Evolutionary conservation across 2,329 filamentous ascomycete genomes (phyloP).

Genomic region (Fusarium papillatum): DNA sequence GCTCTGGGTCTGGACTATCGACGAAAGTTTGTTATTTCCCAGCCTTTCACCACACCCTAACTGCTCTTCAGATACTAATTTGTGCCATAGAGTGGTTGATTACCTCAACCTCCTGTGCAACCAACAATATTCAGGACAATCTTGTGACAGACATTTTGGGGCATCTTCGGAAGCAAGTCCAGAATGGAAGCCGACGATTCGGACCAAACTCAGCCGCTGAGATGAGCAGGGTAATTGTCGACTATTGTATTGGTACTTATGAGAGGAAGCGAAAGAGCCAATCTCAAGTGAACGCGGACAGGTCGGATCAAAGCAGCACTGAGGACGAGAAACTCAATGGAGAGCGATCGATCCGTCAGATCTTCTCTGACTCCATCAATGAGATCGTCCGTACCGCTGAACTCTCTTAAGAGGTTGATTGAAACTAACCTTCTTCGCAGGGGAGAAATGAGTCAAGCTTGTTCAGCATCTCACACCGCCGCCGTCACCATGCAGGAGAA

Average conservation of each 20-base stretch:
- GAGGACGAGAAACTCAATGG: no score
- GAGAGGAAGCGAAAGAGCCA: conserved; percentile 9
- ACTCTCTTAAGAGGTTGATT: fast-evolving
- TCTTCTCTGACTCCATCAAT: not conserved
- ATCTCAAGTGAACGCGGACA: no score
- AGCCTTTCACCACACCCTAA: no score
- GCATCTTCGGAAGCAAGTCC: not conserved
- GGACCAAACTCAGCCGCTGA: conserved; percentile 5
- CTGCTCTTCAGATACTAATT: not conserved
- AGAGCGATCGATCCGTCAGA: not conserved
- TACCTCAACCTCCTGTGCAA: not conserved
- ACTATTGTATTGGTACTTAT: conserved; percentile 27
- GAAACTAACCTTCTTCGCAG: not conserved
- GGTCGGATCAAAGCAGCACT: no score
- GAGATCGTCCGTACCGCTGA: not conserved
- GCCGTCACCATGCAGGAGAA: no score
- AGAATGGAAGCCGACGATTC: not conserved
- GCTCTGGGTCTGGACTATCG: conserved; percentile 35
- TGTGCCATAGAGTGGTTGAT: conserved; percentile 8
- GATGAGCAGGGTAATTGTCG: conserved; percentile 27
- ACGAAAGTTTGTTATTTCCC: conserved; percentile 25
- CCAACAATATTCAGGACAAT: not conserved
- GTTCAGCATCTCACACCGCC: no score
- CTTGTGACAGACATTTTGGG: not conserved
- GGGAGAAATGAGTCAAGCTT: not conserved